Base-by-base conservation (phyloP, 306 rosid genomes). In the Cyamopsis tetragonoloba region DNA sequence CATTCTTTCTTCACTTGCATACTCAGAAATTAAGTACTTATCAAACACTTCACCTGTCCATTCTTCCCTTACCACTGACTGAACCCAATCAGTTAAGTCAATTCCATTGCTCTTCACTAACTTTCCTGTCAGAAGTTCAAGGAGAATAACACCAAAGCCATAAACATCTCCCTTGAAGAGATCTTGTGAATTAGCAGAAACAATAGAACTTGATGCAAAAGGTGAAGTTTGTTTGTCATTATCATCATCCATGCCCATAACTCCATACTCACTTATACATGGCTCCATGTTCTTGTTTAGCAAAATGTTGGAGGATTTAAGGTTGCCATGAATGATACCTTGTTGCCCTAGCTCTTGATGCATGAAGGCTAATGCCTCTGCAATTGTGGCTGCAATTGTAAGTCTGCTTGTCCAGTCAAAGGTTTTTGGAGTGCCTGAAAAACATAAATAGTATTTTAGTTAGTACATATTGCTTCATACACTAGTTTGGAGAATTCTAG, bases 1-100 rank as follows among this genome's bases (percentile, higher is more conserved):
- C 93, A 89, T 70, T 66, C 89, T 88, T 77, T 88, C 96, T 75
- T 87, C 96, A 64, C 93, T 84, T 37, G 89, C 93, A 65, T 69
- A 85, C 69, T 86, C 91, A 41, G 81, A 73, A 28, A 81, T 22
- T 11, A 92, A 56, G 2, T 54, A 38, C 76, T 62, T 76, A 54
- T 89, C 98, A 72, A 92, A 89, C 6, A 92, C 96, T 70, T 92
- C 98, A 1, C 81, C 89, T 1, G 96, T 87, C 98, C 95, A 89
- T 77, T 93, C 98, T 75, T 93, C 96, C 44, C 85, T 68, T 23
- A 93, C 79, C 34, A 93, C 87, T 1, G 88, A 77, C n/a, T 66
- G 84, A 62, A 93, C 96, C 96, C 98, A 88, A n/a, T 85, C 86
- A 1, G 89, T 24, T 59, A 89, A 73, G 41, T 86, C 91, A 17